Evolutionary conservation across 306 rosid genomes (phyloP), one percentile per base, ranked within the genome.

Genomic region (Rubus parviflorus): DNA sequence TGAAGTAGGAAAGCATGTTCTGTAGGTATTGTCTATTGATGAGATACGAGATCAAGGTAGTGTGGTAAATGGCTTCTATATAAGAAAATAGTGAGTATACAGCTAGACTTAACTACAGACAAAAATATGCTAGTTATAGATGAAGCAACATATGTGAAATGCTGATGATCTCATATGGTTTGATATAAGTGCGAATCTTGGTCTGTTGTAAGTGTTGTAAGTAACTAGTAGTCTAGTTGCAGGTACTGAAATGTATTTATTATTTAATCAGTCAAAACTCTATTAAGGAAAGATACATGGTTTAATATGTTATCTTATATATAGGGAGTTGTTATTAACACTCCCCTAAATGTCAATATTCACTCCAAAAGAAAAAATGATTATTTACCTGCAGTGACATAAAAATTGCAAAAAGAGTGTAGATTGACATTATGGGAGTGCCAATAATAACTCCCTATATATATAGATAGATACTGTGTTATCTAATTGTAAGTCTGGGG

Each of bases 71-170:
- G 38, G 60, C 61, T 30, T 62, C 49, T 76, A 7, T 51, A 65
- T 20, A n/a, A 65, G 41, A 47, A 20, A 52, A 35, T n/a, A n/a
- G 72, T 20, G 51, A 37, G n/a, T 35, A 37, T 30, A 8, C 8
- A 61, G 4, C 62, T 11, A 17, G 42, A 46, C 42, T 45, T 16
- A 12, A 15, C 61, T 45, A 46, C 38, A 30, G 6, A 49, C 20
- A 75, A 75, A 37, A 53, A 53, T n/a, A 73, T 41, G 77, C 37
- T 25, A 45, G 10, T 49, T 60, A 23, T 58, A 22, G 54, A 12
- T 25, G 65, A 64, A 38, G 77, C 48, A 42, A 35, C 60, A 30
- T 63, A 75, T 48, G 62, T 42, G 23, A 75, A n/a, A 20, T 49
- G 15, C 23, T 48, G 71, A 14, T 19, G 40, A 51, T 62, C 9